Evolutionary conservation across 106 monocot species (phyloP).

Genomic region (Agapanthus africanus): DNA sequence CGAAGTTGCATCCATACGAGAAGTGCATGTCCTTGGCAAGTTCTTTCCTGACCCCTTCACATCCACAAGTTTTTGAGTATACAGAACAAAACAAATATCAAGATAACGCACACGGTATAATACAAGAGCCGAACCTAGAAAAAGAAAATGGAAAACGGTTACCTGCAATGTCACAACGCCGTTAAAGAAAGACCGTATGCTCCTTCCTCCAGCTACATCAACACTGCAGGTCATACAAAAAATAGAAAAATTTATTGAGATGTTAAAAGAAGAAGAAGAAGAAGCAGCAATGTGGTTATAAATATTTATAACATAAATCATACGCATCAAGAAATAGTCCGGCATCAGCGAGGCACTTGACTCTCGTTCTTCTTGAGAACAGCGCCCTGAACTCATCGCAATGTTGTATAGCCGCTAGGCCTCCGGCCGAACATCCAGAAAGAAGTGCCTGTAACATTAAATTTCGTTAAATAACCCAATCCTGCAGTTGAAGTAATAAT

Average conservation of each 20-base stretch:
- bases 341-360: conserved; percentile 90
- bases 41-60: conserved; percentile 49
- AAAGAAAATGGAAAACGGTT: neutral
- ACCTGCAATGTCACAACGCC: conserved; percentile 46
- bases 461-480: too few species aligned
- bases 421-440: conserved; percentile 92
- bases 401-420: conserved; percentile 69
- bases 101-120: neutral
- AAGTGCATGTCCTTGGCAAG: conserved; percentile 66
- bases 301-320: conserved; percentile 7
- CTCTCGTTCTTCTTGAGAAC: conserved; percentile 43
- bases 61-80: neutral
- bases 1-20: conserved; percentile 64
- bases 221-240: conserved; percentile 18
- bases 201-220: conserved; percentile 34
- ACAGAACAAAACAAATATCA: neutral
- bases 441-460: conserved; percentile 61
- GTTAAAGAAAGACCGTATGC: conserved; percentile 25
- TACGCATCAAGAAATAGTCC: conserved; percentile 92
- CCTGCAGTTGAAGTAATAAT: neutral
- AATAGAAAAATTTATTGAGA: neutral
- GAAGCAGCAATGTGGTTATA: neutral
- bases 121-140: too few species aligned
- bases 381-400: conserved; percentile 69
- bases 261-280: neutral